Evolutionary conservation across 352 stramenopile species (phyloP), one percentile per base, ranked within the genome.

Genomic region (Phytophthora kernoviae): DNA sequence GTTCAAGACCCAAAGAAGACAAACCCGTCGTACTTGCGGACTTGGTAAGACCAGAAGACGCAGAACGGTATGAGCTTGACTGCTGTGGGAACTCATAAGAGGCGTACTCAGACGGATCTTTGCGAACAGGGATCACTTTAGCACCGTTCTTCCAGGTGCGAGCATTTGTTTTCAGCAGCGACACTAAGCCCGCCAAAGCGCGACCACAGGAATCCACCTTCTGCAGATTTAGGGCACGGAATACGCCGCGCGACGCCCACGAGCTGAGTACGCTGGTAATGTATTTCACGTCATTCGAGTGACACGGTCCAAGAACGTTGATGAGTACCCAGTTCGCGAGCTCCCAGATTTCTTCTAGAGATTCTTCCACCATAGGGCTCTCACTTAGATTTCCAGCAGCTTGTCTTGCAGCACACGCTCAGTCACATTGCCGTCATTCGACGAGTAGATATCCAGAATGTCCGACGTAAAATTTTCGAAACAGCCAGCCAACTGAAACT

Each of bases 281-380:
- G 52, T 91, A 94, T 24, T 93, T 87, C 11, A 98, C 84, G 75
- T 99, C 97, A 57, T 96, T 94, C 14, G 87, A 88, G 74, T 99
- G 97, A 26, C 94, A 93, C 12, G 90, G 84, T 3, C 97, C 97
- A 46, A 99, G 81, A 18, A 99, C 65, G 66, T 98, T 96, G 12
- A 93, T 69, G n/a, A 99, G 66, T 8, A 99, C 72, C 80, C 95
- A 99, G 15, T 91, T 94, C 10, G 91, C 87, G 24, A 99, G 84
- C 60, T 99, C 97, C 94, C 96, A 99, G 37, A 98, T 94, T 68
- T 99, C 96, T 63, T 96, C 94, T 6, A 99, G 84, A 10, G 96
- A 91, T 44, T 97, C 91, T 67, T 95, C 84, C 17, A 95, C 68
- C 84, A 96, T 96, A 17, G 83, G 77, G 40, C 76, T 81, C 11